Conservation (phyloP, 2,329 filamentous ascomycete genomes). For the Epichloe elymi region DNA sequence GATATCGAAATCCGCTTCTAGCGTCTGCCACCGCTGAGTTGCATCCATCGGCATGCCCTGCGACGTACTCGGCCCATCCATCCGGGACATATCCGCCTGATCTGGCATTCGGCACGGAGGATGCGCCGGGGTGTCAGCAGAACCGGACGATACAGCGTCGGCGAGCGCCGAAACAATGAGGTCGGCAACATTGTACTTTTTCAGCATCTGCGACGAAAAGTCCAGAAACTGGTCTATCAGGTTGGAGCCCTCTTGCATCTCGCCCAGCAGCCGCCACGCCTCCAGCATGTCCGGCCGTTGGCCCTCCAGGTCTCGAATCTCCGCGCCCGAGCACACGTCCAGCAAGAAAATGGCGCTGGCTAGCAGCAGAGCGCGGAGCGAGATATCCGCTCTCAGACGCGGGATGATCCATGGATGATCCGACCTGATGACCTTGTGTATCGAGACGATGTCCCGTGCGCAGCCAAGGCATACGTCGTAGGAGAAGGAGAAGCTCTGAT, state of each 20-base stretch:
- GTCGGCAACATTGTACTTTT: conserved; percentile 1
- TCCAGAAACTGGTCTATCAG: conserved; percentile 3
- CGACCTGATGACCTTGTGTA: conserved; percentile 1
- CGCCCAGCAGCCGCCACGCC: conserved; percentile 1
- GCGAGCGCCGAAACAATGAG: background rate
- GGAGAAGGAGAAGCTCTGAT: background rate
- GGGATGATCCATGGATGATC: background rate
- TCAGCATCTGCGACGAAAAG: conserved; percentile 3
- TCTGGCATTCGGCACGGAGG: too few species aligned
- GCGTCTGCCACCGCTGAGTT: conserved; percentile 3
- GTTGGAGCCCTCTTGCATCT: conserved; percentile 2
- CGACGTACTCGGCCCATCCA: too few species aligned
- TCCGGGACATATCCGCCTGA: too few species aligned
- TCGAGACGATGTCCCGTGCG: conserved; percentile 2
- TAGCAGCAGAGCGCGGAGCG: background rate
- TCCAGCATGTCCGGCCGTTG: conserved; percentile 2
- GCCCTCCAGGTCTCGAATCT: background rate
- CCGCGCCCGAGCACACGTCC: conserved; percentile 2
- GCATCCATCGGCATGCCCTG: background rate
- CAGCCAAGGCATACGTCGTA: background rate
- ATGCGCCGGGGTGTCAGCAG: background rate
- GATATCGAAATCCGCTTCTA: conserved; percentile 4
- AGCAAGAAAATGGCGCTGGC: conserved; percentile 3
- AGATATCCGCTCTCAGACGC: background rate
- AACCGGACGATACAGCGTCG: background rate